Base-by-base conservation (phyloP, 257 asterid species). In the Solanum appendiculatum region DNA sequence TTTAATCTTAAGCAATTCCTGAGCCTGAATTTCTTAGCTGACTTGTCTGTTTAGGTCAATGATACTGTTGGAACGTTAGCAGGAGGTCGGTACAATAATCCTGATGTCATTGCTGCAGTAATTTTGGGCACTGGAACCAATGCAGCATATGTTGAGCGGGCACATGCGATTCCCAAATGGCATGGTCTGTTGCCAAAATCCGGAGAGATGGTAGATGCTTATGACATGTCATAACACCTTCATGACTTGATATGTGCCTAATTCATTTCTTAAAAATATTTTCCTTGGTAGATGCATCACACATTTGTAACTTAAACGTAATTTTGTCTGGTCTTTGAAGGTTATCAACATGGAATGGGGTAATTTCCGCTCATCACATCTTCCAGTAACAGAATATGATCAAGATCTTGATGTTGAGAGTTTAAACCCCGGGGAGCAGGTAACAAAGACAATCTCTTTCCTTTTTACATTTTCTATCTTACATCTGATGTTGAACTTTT, bases 331-430 rank as follows among this genome's bases (percentile, higher is more conserved):
- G 63, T 33, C 18, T 63, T 40, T 86, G 29, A 85, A 97, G 99
- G 99, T 97, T 68, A 93, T 97, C 89, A 97, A 97, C 94, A 94
- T 94, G 98, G 99, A 97, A 89, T 97, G 99, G 99, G 99, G 99
- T 78, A 95, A 95, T 84, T 95, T 97, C 86, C 92, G 91, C 63
- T 95, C 98, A 20, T 92, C 98, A 27, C 98, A 95, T 92, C 94
- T 97, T 88, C 98, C 99, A 25, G 90, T 95, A 48, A 94, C 99
- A 13, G 95, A 93, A 87, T 96, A 93, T 83, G 99, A 97, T 86
- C 92, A 90, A 75, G 88, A 89, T 85, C 94, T 97, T 33, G 99
- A 97, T 89, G 92, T 91, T 70, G 99, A 94, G 86, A 95, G 98
- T 88, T 91, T 95, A 51, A 95, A 97, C 89, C 99, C 99, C 7